These are phyloP conservation scores for Arthrobotrys megalospora DNA, from an alignment of 2,329 filamentous ascomycete genomes.

Conservation along the genomic window DNA sequence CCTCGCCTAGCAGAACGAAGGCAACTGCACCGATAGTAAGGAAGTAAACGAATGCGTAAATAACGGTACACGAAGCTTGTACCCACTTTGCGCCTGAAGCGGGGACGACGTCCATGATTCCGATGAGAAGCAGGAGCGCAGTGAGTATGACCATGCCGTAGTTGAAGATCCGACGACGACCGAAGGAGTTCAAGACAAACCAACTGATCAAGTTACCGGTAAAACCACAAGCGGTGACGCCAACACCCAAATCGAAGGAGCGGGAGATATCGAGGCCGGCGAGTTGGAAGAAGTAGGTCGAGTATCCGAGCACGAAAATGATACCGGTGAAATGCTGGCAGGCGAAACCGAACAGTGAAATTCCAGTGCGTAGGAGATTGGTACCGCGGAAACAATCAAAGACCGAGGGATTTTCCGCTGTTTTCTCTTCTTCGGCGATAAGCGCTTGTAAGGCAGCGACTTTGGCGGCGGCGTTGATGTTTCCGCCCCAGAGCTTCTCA, in stretches of 20 bases:
- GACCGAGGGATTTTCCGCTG: slow-evolving; percentile 66
- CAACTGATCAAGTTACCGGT: slow-evolving; percentile 67
- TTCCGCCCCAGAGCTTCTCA: slow-evolving; percentile 66
- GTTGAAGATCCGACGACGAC: slow-evolving; percentile 64
- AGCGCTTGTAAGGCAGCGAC: slow-evolving; percentile 68
- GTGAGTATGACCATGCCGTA: slow-evolving; percentile 66
- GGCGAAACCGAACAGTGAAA: slow-evolving; percentile 65
- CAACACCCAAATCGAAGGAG: slow-evolving; percentile 65
- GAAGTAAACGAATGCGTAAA: slow-evolving; percentile 68
- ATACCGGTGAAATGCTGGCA: slow-evolving; percentile 49
- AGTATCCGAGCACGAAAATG: slow-evolving; percentile 68
- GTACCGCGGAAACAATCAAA: slow-evolving; percentile 68
- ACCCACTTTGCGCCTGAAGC: slow-evolving; percentile 67
- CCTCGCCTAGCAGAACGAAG: slow-evolving; percentile 69
- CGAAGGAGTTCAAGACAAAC: slow-evolving; percentile 66
- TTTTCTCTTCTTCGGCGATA: slow-evolving; percentile 67
- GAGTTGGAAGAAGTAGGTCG: slow-evolving; percentile 71
- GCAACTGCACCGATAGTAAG: slow-evolving; percentile 69
- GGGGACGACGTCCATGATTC: slow-evolving; percentile 68
- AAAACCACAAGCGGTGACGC: slow-evolving; percentile 67
- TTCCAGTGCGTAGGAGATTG: slow-evolving; percentile 69
- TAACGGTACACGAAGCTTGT: slow-evolving; percentile 68
- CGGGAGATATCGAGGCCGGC: slow-evolving; percentile 66
- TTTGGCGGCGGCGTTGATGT: slow-evolving; percentile 67
- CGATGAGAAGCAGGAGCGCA: slow-evolving; percentile 67